Evolutionary conservation across 768 basidiomycete genomes (phyloP).

Genomic region (Infundibulicybe gibba): DNA sequence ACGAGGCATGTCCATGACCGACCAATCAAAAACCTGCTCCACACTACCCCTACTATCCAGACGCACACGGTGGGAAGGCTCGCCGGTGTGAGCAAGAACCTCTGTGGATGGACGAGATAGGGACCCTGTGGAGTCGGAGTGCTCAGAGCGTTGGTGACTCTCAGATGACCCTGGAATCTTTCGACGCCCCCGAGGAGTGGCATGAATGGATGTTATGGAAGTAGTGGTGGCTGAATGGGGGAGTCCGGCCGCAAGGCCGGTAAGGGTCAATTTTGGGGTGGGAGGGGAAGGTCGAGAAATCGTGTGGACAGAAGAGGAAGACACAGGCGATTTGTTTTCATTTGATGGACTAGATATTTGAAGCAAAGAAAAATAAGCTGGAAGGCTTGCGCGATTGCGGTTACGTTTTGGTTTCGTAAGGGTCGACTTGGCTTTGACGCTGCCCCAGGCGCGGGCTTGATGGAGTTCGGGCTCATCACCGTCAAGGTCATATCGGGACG

Average conservation of each 20-base stretch:
- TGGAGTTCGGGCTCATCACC: conserved; percentile 23
- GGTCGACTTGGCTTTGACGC: conserved; percentile 17
- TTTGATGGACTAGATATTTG: conserved; percentile 40
- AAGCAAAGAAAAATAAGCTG: conserved; percentile 73
- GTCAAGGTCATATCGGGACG: conserved; percentile 33
- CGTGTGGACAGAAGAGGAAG: conserved; percentile 47
- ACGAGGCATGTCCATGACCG: conserved; percentile 34
- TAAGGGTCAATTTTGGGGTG: conserved; percentile 49
- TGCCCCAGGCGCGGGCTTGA: conserved; percentile 19
- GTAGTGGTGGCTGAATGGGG: conserved; percentile 15
- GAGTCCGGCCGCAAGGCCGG: conserved; percentile 16
- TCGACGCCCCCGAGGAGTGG: conserved; percentile 53
- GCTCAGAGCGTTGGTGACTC: conserved; percentile 25
- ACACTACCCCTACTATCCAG: conserved; percentile 20
- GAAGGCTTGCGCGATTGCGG: conserved; percentile 71
- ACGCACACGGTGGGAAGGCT: conserved; percentile 11
- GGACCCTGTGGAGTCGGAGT: conserved; percentile 30
- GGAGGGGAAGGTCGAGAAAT: conserved; percentile 53
- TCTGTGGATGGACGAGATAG: conserved; percentile 33
- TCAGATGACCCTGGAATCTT: conserved; percentile 31
- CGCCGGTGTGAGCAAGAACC: conserved; percentile 6
- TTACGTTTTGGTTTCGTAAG: conserved; percentile 40
- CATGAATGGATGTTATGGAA: conserved; percentile 25
- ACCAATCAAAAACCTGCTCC: conserved; percentile 46
- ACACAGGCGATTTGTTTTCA: conserved; percentile 32